Base-by-base conservation (phyloP, 192 early-diverging fungal species). In the Nowakowskiella sp. region DNA sequence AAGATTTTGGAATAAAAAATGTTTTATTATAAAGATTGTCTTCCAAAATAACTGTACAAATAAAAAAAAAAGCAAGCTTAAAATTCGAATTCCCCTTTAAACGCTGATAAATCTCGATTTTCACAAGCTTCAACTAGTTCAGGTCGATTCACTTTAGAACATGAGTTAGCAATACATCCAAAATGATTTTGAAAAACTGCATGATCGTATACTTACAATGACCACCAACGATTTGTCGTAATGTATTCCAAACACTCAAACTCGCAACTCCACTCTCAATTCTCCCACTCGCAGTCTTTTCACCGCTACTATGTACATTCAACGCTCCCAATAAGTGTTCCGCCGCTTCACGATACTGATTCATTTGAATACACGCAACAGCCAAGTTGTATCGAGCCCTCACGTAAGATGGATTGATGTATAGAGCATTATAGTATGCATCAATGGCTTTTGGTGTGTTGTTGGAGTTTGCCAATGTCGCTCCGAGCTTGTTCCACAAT, bases 401-500 rank as follows among this genome's bases (percentile, higher is more conserved):
- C 34, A 99, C 84, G 74, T 86, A 99, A 16, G 81, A 80, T 13
- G 96, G 96, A 47, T 97, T 93, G 58, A 99, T 84, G 59, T 92
- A 81, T 30, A 99, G 76, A 1, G 94, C 96, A 13, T 86, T 78
- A 53, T 86, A 92, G 60, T 99, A 99, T 24, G 94, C 93, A 7
- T 91, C 87, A 4, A 94, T 88, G 6, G 94, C 92, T 10, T 79
- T 73, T 21, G 66, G 49, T 19, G 85, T 77, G 39, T 86, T 70
- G n/a, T 76, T 76, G 9, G 85, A 76, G 58, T 99, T 97, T 21
- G 94, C 96, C 32, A 92, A 75, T 0, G 94, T 99, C 2, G 96
- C 96, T 7, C 96, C 96, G 24, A 97, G 76, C 55, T 91, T 90
- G 73, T 97, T 97, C 90, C 90, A 99, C 31, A 96, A 72, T 59